Conservation (phyloP, 805 yeast species). For the Wickerhamomyces silvicola region DNA sequence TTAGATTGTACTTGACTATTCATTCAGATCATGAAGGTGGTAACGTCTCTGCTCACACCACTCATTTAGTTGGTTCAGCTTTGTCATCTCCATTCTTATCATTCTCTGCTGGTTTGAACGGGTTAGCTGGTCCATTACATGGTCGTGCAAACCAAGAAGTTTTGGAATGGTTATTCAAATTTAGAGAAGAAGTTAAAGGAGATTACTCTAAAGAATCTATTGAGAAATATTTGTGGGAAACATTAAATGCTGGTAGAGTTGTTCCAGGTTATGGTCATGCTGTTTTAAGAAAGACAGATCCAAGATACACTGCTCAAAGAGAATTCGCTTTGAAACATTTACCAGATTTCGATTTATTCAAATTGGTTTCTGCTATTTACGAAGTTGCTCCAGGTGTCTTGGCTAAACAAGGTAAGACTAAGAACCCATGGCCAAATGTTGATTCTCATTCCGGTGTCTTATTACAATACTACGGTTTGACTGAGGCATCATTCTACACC, state of each 20-base stretch:
- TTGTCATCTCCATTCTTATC: conserved; percentile 73
- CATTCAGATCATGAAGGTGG: conserved; percentile 92
- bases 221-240: conserved; percentile 73
- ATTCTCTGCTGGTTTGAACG: conserved; percentile 76
- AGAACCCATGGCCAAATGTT: conserved; percentile 91
- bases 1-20: conserved; percentile 75
- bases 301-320: conserved; percentile 81
- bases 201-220: conserved; percentile 61
- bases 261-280: conserved; percentile 90
- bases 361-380: conserved; percentile 69
- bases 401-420: conserved; percentile 81
- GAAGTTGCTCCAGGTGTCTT: conserved; percentile 79
- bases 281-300: conserved; percentile 82
- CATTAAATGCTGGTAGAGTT: conserved; percentile 75
- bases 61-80: conserved; percentile 82
- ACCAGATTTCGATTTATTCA: conserved; percentile 76
- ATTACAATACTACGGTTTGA: conserved; percentile 79
- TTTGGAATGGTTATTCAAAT: conserved; percentile 68
- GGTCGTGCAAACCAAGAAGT: conserved; percentile 89
- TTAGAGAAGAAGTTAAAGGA: conserved; percentile 55
- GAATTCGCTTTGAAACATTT: conserved; percentile 70
- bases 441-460: conserved; percentile 85
- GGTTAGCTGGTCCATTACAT: conserved; percentile 83
- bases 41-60: conserved; percentile 81
- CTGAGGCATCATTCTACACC: conserved; percentile 78